These are phyloP conservation scores for Boletus vermiculosoides DNA, from an alignment of 768 basidiomycete genomes.

Conservation along the genomic window DNA sequence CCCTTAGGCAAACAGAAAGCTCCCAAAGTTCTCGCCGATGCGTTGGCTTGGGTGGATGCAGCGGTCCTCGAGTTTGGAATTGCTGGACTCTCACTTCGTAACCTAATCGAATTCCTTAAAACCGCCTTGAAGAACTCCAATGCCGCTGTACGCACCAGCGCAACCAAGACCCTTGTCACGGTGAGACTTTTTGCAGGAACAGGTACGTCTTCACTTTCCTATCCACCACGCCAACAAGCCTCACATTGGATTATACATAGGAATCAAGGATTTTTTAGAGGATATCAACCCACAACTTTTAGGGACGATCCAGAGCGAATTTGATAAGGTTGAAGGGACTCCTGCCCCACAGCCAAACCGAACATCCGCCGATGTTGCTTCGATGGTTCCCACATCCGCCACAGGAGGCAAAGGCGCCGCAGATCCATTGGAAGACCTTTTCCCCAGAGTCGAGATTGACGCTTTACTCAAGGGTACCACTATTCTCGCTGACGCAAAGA, in stretches of 20 bases:
- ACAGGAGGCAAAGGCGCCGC: conserved; percentile 38
- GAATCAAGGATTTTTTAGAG: conserved; percentile 88
- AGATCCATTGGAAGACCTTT: conserved; percentile 90
- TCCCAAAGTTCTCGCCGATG: conserved; percentile 93
- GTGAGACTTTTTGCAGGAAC: conserved; percentile 89
- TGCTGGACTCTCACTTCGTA: conserved; percentile 76
- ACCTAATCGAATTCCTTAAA: conserved; percentile 90
- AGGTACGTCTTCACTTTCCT: conserved; percentile 45
- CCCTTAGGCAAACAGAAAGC: conserved; percentile 94
- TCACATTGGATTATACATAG: conserved; percentile 40
- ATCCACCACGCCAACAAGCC: background rate
- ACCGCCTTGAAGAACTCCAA: conserved; percentile 87
- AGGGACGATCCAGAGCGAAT: conserved; percentile 85
- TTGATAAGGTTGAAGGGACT: conserved; percentile 85
- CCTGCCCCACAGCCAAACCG: conserved; percentile 76
- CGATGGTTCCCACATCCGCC: conserved; percentile 42
- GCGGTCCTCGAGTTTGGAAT: conserved; percentile 91
- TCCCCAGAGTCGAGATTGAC: conserved; percentile 94
- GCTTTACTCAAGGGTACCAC: conserved; percentile 78
- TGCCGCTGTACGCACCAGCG: conserved; percentile 87
- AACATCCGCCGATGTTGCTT: conserved; percentile 71
- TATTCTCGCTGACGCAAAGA: conserved; percentile 81
- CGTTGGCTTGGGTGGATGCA: conserved; percentile 83
- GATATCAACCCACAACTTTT: conserved; percentile 94
- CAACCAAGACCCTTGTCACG: conserved; percentile 90